phyloP scores from a whole-genome alignment of 768 basidiomycete genomes.

The Collybiopsis confluens region DNA sequence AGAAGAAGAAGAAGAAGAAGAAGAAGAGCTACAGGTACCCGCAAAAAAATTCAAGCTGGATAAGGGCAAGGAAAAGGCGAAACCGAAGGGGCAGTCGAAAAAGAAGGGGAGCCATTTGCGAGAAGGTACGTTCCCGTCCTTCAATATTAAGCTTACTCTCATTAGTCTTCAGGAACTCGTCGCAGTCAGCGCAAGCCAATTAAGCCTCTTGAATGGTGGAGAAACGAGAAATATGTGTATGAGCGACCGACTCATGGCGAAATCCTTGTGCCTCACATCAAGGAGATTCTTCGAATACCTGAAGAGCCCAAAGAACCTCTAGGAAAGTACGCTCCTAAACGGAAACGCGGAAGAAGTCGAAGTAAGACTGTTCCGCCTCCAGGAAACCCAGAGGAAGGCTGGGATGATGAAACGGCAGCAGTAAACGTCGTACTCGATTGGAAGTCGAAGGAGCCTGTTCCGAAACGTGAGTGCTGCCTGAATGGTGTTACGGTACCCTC shows the following conservation, averaged over 20 bases:
- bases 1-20: conserved; percentile 21
- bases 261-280: conserved; percentile 62
- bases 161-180: conserved; percentile 45
- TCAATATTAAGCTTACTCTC: conserved; percentile 6
- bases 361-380: conserved; percentile 26
- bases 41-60: not conserved
- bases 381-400: conserved; percentile 65
- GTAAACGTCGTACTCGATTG: conserved; percentile 69
- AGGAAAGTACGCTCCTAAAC: conserved; percentile 24
- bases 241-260: conserved; percentile 51
- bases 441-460: conserved; percentile 52
- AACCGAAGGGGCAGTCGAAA: not conserved
- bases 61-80: conserved; percentile 3
- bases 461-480: conserved; percentile 56
- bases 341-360: conserved; percentile 26
- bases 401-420: conserved; percentile 77
- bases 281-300: conserved; percentile 57
- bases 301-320: conserved; percentile 45
- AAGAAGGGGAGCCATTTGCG: not conserved
- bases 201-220: conserved; percentile 86
- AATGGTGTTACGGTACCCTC: not conserved
- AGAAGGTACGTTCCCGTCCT: conserved; percentile 5
- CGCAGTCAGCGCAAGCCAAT: conserved; percentile 67
- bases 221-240: conserved; percentile 86
- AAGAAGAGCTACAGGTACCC: conserved; percentile 32